Evolutionary conservation across 768 basidiomycete species (phyloP).

Genomic region (Serendipita sp.): DNA sequence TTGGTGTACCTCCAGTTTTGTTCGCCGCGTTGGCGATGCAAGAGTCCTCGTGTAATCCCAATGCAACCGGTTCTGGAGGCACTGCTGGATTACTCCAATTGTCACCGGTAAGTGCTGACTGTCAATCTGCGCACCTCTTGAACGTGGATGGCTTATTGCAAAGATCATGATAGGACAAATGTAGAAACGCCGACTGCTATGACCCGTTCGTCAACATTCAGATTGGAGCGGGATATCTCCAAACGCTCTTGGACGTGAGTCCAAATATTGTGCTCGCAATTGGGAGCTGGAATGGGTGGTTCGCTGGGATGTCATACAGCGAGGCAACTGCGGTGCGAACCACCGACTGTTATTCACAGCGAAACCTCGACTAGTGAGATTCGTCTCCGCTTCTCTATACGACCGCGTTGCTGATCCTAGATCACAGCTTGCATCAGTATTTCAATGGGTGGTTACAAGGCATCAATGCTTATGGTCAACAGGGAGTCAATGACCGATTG

Average conservation of each 20-base stretch:
- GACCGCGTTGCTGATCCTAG: constrained; percentile 5
- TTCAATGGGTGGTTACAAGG: constrained; percentile 59
- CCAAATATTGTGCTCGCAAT: constrained; percentile 33
- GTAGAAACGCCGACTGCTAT: background rate
- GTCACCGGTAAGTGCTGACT: background rate
- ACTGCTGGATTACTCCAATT: constrained; percentile 47
- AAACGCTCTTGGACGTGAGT: background rate
- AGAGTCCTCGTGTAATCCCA: constrained; percentile 59
- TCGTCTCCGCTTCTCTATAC: background rate
- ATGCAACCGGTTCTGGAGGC: constrained; percentile 53
- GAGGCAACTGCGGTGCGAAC: constrained; percentile 43
- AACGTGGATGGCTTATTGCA: background rate
- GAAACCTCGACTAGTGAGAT: constrained; percentile 75
- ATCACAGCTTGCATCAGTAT: constrained; percentile 43
- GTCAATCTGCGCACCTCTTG: background rate
- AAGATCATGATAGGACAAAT: background rate
- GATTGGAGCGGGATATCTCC: background rate
- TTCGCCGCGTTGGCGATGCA: constrained; percentile 83
- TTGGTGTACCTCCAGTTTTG: constrained; percentile 50
- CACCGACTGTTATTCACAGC: constrained; percentile 55
- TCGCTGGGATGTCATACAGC: constrained; percentile 39
- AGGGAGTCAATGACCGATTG: constrained; percentile 26
- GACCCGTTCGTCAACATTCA: background rate
- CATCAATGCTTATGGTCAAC: constrained; percentile 28
- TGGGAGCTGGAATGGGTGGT: constrained; percentile 68